Base-by-base conservation (phyloP, 306 rosid genomes). In the Gleditsia sinensis region DNA sequence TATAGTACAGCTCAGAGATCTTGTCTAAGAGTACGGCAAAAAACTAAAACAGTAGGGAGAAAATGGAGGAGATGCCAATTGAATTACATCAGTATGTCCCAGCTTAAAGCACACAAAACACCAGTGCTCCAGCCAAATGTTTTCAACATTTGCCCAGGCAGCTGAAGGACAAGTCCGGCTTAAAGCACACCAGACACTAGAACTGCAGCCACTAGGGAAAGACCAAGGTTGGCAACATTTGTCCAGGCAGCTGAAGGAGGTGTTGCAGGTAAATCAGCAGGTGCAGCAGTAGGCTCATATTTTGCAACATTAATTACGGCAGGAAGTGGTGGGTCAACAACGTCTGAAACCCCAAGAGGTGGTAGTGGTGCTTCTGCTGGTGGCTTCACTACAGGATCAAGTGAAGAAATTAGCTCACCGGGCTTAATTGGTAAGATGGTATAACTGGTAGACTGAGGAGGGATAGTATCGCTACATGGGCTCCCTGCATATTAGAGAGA, bases 311-410 rank as follows among this genome's bases (percentile, higher is more conserved):
- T 55, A 28, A 5, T 23, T 28, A 90, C 95, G 0, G 79, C 78
- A 3, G 99, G 99, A 63, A 94, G 99, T 9, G 99, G 97, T 9
- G 99, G 99, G 63, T 90, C 95, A 19, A 77, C 86, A 9, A 94
- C 39, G 1, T 83, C 39, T 12, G 37, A 56, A 17, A 19, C 68
- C 53, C 78, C 51, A 9, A 94, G 92, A 9, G 96, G 56, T 6
- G 85, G 85, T 11, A 23, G 45, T 1, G 96, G 97, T 1, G 93
- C 73, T 1, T 16, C 11, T 17, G 88, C 69, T 0, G 82, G 83
- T 67, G 94, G 81, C 34, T 17, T 19, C 16, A 7, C 11, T 3
- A 72, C 82, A 0, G 70, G 13, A 3, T 69, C 62, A 19, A 75
- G 0, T 51, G 88, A 25, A 0, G 2, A 2, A 3, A 63, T 0